Base-by-base conservation (phyloP, 2,329 filamentous ascomycete species). In the Fulvia fulva region DNA sequence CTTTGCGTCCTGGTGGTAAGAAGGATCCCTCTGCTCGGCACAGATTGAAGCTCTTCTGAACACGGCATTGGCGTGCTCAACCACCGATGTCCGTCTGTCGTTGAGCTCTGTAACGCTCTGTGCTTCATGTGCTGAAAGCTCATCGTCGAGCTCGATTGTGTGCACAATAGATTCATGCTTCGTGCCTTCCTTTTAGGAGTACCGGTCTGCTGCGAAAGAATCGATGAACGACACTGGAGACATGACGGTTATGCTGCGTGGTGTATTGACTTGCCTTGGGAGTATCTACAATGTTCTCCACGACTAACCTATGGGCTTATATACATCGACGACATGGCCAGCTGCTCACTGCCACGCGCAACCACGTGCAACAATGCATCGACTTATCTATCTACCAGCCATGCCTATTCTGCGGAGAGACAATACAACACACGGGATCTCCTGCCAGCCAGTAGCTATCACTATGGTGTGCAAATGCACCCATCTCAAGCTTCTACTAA, bases 1-100 rank as follows among this genome's bases (percentile, higher is more conserved):
- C 7, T 49, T 28, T 21, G 55, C 37, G 22, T 56, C 26, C 8
- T 28, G 21, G 25, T 59, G 57, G 25, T 56, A 59, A 3, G 47
- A 52, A 25, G 57, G 52, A 25, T 23, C 19, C 22, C 56, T 28
- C 26, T 49, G 26, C 6, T 41, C 22, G 16, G 22, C 30, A 12
- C 23, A 37, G n/a, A 16, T 26, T 8, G 22, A 47, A 43, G 16
- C n/a, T 21, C 7, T 9, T 26, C 51, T 43, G 16, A n/a, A 28
- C 11, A 53, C 51, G 5, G 11, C 34, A 28, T 53, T 53, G 4
- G 49, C 49, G 14, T 34, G 22, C 34, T 51, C 26, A 21, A 19
- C 47, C 2, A 41, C 14, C 16, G 34, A 41, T 19, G 16, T 19
- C 16, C 34, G 26, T 37, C 26, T 50, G 12, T 11, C 28, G 12